Base-by-base conservation (phyloP, 1,284 basidiomycete species). In the Peniophora sp. region DNA sequence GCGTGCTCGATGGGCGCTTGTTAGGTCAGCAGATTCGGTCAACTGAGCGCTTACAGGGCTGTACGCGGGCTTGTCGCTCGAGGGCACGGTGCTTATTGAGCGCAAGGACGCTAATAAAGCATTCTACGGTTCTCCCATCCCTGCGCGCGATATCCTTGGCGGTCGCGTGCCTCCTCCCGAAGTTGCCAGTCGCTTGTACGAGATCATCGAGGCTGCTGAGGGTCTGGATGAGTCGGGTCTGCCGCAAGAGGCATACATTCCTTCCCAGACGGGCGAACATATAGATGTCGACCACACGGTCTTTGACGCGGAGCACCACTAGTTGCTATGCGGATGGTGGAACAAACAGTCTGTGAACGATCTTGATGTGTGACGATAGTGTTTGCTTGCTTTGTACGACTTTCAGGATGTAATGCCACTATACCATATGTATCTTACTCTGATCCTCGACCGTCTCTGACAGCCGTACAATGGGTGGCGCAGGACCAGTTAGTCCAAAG, bases 141-240 rank as follows among this genome's bases (percentile, higher is more conserved):
- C 95, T 1, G 91, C 92, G 0, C 77, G 80, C 46, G 93, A 97
- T 65, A 92, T 99, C 57, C 80, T 98, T 20, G 79, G 86, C 52
- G 95, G 96, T 39, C 87, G 89, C 38, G 94, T 98, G 0, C 96
- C 96, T 1, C 92, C 96, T 10, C 96, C 96, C 0, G 96, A 98
- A 69, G 92, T 96, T 49, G 96, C 96, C 0, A 92, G 89, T 23
- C 79, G 81, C 54, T 71, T 99, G 63, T 98, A 98, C 67, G 96
- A 97, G 65, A 88, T 97, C 60, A 94, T 97, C 60, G 95, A 98
- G 65, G 84, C 86, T 38, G 87, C 86, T 2, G 87, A 89, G 65
- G 86, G 87, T 36, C 68, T 90, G 45, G 88, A 91, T 61, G 87
- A 90, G 68, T 75, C 74, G 1, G 86, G 85, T 2, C 68, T 97